Conservation (phyloP, 140 eudicot species). For the Eryngium alpinum region DNA sequence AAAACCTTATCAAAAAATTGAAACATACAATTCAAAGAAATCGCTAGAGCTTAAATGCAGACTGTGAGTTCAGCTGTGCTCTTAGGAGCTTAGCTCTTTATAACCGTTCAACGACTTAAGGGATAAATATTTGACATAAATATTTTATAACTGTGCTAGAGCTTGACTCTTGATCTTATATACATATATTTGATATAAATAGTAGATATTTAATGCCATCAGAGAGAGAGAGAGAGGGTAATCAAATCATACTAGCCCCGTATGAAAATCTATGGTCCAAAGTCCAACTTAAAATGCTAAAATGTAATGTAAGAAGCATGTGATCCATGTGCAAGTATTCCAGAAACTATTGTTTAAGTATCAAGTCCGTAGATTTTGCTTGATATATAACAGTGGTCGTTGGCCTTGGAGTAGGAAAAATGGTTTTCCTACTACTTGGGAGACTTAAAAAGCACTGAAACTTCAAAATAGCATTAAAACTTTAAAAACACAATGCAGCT, state of each 20-base stretch:
- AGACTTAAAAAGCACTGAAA: no score
- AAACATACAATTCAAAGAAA: no score
- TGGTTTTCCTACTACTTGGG: neutral
- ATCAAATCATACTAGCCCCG: neutral
- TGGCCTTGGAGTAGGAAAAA: neutral
- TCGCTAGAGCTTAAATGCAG: no score
- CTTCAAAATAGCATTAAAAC: neutral
- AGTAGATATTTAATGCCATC: neutral
- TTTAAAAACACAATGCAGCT: neutral
- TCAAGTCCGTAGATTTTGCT: neutral
- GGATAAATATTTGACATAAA: no score
- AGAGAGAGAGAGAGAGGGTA: neutral
- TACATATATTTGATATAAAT: neutral
- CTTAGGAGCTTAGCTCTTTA: no score
- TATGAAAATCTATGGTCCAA: neutral
- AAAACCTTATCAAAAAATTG: no score
- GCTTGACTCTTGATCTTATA: neutral
- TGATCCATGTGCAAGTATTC: neutral
- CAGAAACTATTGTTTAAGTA: neutral
- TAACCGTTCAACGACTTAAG: no score
- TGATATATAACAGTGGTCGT: neutral
- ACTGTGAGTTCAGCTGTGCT: no score
- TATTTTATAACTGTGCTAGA: no score
- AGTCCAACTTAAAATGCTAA: no score
- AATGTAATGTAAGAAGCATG: neutral